Base-by-base conservation (phyloP, 768 basidiomycete genomes). In the Podaxis sp. region DNA sequence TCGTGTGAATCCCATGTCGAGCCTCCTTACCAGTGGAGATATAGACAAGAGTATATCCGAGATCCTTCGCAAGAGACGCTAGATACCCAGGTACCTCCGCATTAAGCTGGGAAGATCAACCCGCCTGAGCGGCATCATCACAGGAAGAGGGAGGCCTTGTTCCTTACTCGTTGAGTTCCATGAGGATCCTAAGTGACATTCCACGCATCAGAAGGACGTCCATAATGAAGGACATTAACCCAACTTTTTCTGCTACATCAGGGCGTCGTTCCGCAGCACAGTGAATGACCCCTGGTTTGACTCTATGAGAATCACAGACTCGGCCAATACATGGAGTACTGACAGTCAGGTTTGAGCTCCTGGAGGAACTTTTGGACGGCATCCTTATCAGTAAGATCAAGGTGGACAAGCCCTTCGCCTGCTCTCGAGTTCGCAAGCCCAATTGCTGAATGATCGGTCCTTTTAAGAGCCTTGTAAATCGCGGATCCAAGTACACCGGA, bases 211-310 rank as follows among this genome's bases (percentile, higher is more conserved):
- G 58, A 49, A 64, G 33, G 36, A 42, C 9, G 22, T 39, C n/a
- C 19, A 28, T 52, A 24, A 44, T 54, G 33, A 58, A 40, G 39
- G 44, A 28, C 26, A 8, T 24, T 24, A 38, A 72, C 82, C 33
- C 55, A 65, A 92, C 95, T 78, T 90, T 90, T 73, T 96, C 93
- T 61, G 94, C 95, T 12, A 93, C 91, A 71, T 98, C 95, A 4
- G 96, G 95, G 49, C 95, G 80, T 64, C 96, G 78, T 76, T 99
- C 96, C 2, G 96, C 96, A 13, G 96, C 96, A 69, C 95, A 97
- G 71, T 99, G 96, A 15, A 99, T 87, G 42, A 98, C 86, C 87
- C 90, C 89, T 90, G 70, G 17, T 44, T 56, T 49, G 46, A 46
- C 5, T 46, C 33, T 15, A 7, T 55, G 24, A 51, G 48, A 61